Base-by-base conservation (phyloP, 202 grass and related monocot genomes). In the Elaeis oleifera region DNA sequence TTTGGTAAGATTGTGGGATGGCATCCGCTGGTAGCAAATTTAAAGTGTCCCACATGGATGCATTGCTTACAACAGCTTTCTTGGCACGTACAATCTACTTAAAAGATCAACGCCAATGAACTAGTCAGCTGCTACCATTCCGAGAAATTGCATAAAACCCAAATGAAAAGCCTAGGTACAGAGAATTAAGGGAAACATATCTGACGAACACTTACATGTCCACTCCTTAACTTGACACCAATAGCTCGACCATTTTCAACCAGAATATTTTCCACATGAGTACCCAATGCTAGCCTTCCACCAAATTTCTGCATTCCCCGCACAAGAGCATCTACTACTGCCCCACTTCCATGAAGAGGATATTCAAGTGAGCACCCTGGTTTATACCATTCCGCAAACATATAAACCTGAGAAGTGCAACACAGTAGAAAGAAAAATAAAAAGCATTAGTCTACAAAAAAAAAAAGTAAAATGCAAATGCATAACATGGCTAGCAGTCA, bases 321-420 rank as follows among this genome's bases (percentile, higher is more conserved):
- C 81, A 92, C 85, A 64, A 99, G 85, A 27, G 88, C 88, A 78
- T 92, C 85, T 53, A 99, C 85, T 54, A 94, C 75, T 55, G 82
- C 85, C 58, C 94, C 88, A 77, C 54, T 94, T 81, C 94, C 94
- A 56, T 78, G 62, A 15, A 92, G 24, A 54, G 94, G 88, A 29
- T 99, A 94, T 74, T 99, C 94, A 18, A 99, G 88, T 67, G 48
- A 56, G 75, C 94, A 94, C 29, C 94, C 94, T 68, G 88, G 85
- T 81, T 99, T 99, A 74, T 94, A 89, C 94, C 88, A 99, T 83
- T 99, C 94, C 75, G 88, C 94, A 99, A 99, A 99, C 94, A 99
- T 99, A 70, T 99, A 89, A 80, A 99, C 78, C 94, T 99, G 80
- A 72, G 53, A 66, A 60, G 61, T 62, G 58, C 76, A 69, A 44